A percentile compares a stretch with the other conserved stretches of the same genome.
phyloP scores from a whole-genome alignment of 768 basidiomycete species.

The Calocera viscosa region DNA sequence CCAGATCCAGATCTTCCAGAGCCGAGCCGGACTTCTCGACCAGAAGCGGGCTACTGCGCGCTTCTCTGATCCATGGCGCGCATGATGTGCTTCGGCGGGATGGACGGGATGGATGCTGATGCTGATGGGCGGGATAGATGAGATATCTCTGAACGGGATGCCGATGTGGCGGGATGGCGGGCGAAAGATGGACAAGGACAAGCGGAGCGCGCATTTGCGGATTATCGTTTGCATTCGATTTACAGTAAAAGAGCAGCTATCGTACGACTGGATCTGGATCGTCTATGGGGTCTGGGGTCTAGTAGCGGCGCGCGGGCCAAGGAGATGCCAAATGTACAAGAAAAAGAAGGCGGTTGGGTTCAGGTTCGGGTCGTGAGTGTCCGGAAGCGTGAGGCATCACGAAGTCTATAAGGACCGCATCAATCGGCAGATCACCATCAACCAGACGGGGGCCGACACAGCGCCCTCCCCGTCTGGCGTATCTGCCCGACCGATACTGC shows the following conservation, averaged over 20 bases:
- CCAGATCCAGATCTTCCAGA: no score
- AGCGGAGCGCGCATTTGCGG: background rate
- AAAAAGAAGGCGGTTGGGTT: background rate
- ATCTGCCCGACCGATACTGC: background rate
- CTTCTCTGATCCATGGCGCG: no score
- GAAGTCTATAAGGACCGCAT: background rate
- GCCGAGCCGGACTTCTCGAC: no score
- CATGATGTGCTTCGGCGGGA: no score
- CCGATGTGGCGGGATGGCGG: no score
- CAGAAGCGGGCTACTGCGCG: no score
- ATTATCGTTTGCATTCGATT: background rate
- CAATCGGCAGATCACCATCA: background rate
- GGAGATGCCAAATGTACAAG: background rate
- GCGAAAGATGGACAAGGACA: background rate
- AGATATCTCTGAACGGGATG: no score
- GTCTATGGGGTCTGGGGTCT: no score
- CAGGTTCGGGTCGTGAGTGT: background rate
- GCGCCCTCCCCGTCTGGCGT: background rate
- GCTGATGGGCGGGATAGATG: no score
- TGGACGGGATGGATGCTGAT: no score
- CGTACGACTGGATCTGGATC: background rate
- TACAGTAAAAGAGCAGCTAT: background rate
- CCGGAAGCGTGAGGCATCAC: background rate
- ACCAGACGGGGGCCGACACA: background rate
- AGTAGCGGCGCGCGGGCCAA: background rate